phyloP scores from a whole-genome alignment of 2,329 filamentous ascomycete genomes.

The Fusarium metavorans region DNA sequence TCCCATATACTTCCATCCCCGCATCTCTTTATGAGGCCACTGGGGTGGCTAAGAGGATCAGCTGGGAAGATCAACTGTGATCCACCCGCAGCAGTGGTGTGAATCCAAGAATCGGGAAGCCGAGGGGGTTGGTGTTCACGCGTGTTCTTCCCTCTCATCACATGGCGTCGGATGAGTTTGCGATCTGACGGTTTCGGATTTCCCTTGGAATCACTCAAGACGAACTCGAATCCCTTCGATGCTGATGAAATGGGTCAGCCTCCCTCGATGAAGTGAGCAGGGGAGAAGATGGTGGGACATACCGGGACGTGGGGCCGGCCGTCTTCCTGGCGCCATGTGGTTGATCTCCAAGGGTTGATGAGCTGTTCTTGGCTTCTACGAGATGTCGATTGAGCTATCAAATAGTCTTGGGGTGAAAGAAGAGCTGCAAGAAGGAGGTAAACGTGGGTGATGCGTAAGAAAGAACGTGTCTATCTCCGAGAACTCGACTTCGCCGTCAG shows the following conservation, averaged over 20 bases:
- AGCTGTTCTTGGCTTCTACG: background rate
- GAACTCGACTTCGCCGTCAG: background rate
- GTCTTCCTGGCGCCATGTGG: background rate
- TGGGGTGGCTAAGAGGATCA: background rate
- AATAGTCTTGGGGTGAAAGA: background rate
- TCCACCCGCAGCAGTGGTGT: background rate
- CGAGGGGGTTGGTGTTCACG: background rate
- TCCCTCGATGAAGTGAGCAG: background rate
- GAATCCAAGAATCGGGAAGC: background rate
- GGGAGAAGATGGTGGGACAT: background rate
- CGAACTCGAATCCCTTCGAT: constrained; percentile 45
- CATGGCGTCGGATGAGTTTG: constrained; percentile 45
- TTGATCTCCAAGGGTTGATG: background rate
- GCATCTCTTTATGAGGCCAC: background rate
- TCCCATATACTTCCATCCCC: background rate
- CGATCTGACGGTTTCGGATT: constrained; percentile 40
- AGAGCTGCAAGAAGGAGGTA: background rate
- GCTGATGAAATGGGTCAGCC: background rate
- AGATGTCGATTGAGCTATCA: background rate
- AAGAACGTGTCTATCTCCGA: background rate
- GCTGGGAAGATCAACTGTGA: background rate
- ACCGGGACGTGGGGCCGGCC: background rate
- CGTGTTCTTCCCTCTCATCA: constrained; percentile 46
- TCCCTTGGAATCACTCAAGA: constrained; percentile 38
- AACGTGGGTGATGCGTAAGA: background rate